These are phyloP conservation scores for Panaeolus cyanescens DNA, from an alignment of 768 basidiomycete species.

Conservation along the genomic window DNA sequence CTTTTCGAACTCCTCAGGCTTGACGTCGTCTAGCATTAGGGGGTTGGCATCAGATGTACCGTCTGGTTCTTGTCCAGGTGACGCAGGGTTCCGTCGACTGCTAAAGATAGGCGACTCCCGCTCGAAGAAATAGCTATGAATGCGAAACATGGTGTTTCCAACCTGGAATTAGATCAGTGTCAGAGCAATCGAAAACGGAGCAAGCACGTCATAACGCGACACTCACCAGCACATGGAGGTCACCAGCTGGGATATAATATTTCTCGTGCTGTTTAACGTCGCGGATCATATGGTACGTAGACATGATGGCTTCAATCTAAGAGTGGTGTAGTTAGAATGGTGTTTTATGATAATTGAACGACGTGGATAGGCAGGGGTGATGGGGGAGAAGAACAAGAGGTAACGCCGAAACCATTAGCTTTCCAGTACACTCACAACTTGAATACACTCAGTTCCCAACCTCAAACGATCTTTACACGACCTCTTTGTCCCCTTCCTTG, in stretches of 20 bases:
- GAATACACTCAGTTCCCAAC: not conserved
- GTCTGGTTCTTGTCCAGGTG: constrained; percentile 27
- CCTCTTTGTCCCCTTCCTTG: not conserved
- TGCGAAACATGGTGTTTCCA: constrained; percentile 48
- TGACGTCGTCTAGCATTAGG: constrained; percentile 44
- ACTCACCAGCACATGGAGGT: constrained; percentile 21
- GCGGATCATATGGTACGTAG: not conserved
- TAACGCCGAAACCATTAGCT: not conserved
- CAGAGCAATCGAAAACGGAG: not conserved
- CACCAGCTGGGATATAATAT: constrained; percentile 22
- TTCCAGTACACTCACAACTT: not conserved
- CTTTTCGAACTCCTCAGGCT: constrained; percentile 38
- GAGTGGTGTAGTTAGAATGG: not conserved
- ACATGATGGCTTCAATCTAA: no score
- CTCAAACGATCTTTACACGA: not conserved
- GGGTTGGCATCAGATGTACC: constrained; percentile 44
- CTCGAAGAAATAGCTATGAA: constrained; percentile 56
- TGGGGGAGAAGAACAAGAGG: not conserved
- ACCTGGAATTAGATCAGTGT: constrained; percentile 43
- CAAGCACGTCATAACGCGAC: not conserved
- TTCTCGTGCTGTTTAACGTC: constrained; percentile 4
- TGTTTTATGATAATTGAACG: no score
- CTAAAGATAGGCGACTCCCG: constrained; percentile 52
- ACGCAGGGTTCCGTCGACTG: constrained; percentile 31
- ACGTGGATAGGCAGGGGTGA: not conserved